Base-by-base conservation (phyloP, 192 early-diverging fungal genomes). In the Spizellomyces sp. region DNA sequence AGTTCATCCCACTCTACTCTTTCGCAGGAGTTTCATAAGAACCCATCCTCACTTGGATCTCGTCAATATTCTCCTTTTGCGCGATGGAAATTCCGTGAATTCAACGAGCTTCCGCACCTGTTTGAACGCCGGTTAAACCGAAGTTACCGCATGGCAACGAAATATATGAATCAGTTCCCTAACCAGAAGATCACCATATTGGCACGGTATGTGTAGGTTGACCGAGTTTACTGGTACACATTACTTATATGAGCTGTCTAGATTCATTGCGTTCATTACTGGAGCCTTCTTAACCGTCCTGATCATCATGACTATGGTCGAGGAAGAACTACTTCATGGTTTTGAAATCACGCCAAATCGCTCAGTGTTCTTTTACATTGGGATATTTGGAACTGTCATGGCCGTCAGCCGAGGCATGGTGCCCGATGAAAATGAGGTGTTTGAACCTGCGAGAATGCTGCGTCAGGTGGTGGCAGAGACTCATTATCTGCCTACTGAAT, bases 51-150 rank as follows among this genome's bases (percentile, higher is more conserved):
- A 21, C 78, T 98, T 46, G 87, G 85, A 9, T 90, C 90, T 17
- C 88, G 98, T 45, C 81, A 84, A 8, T 99, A 95, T 66, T 89
- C 95, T 0, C 90, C 90, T 8, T 86, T 92, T 62, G 96, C 96
- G 5, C 81, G 85, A 41, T 98, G 93, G 94, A 93, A 92, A 76
- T 93, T 98, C 68, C 89, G 96, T 61, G 95, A 98, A 80, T 98
- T 98, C 73, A 98, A 99, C 78, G 98, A 99, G 75, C 83, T 98
- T 17, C 94, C 96, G 0, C 95, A 99, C 76, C 66, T 91, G 17
- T 96, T 98, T 74, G 77, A 90, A 44, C 75, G 76, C 22, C 89
- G 98, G 10, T 77, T 98, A 17, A 87, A 88, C 66, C 64, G 85
- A 0, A 92, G 91, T 22, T 87, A 94, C 75, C 83, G 85, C 9